phyloP scores from a whole-genome alignment of 2,329 filamentous ascomycete genomes.

The Malbranchea cinnamomea region DNA sequence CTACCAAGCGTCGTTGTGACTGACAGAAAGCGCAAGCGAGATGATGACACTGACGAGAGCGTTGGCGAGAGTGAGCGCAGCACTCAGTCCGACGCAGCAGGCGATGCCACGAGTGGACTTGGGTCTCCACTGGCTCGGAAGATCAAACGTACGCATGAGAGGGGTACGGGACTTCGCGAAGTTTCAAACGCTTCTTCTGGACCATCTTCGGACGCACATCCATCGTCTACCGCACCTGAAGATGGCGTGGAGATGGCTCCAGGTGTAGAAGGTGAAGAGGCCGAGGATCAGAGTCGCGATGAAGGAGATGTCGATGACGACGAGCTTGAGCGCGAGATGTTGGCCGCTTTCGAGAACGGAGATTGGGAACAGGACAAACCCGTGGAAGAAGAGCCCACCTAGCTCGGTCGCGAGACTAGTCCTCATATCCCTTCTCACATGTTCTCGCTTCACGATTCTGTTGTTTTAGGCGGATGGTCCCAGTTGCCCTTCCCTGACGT shows the following conservation, averaged over 20 bases:
- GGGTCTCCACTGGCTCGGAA: slow-evolving; percentile 24
- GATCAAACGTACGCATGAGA: slow-evolving; percentile 27
- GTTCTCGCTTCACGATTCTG: no score
- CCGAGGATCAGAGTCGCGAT: slow-evolving; percentile 15
- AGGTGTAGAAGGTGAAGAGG: slow-evolving; percentile 14
- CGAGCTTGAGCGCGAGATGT: slow-evolving; percentile 38
- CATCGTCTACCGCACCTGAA: slow-evolving; percentile 17
- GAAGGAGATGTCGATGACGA: slow-evolving; percentile 25
- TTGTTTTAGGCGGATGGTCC: no score
- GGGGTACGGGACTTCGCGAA: slow-evolving; percentile 24
- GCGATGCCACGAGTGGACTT: slow-evolving; percentile 19
- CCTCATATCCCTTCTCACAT: no score
- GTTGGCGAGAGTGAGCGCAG: no score
- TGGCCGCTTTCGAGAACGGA: slow-evolving; percentile 41
- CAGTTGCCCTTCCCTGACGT: background rate
- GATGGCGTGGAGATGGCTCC: slow-evolving; percentile 26
- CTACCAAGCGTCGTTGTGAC: slow-evolving; percentile 21
- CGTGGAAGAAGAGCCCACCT: slow-evolving; percentile 17
- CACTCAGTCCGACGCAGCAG: slow-evolving; percentile 23
- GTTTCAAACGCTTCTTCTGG: slow-evolving; percentile 18
- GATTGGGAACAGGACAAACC: slow-evolving; percentile 22
- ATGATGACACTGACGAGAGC: slow-evolving; percentile 13
- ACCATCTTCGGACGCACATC: slow-evolving; percentile 6
- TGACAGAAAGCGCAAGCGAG: slow-evolving; percentile 26
- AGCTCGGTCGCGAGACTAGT: slow-evolving; percentile 4